Conservation (phyloP, 768 basidiomycete genomes). For the Mycena latifolia region DNA sequence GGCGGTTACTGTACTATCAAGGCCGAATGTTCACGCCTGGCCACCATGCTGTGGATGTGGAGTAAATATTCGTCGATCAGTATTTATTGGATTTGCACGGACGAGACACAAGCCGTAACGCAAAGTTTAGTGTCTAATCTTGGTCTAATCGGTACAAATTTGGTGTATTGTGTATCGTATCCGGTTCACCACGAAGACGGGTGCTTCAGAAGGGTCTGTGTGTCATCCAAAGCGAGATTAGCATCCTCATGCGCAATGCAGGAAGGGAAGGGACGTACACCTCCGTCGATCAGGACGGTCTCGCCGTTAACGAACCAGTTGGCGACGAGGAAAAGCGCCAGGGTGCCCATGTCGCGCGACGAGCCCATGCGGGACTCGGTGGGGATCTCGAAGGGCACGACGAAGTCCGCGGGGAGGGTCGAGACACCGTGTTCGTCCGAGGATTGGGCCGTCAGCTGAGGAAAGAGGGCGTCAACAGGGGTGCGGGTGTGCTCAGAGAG, state of each 20-base stretch:
- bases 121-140: too few relatives aligned
- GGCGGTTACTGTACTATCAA: too few relatives aligned
- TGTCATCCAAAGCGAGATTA: neutral
- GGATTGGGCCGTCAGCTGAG: conserved; percentile 45
- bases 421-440: conserved; percentile 42
- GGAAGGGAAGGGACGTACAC: conserved; percentile 47
- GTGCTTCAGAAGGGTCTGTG: conserved; percentile 52
- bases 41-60: too few relatives aligned
- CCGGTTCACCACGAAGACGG: conserved; percentile 53
- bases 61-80: too few relatives aligned
- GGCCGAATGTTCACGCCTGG: too few relatives aligned
- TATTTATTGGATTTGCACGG: too few relatives aligned
- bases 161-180: too few relatives aligned
- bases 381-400: conserved; percentile 49
- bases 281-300: conserved; percentile 62
- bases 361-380: conserved; percentile 49
- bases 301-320: conserved; percentile 64
- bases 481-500: neutral
- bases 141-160: too few relatives aligned
- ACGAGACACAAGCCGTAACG: too few relatives aligned
- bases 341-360: conserved; percentile 55
- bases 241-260: neutral
- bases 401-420: conserved; percentile 33
- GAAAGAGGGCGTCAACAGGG: neutral
- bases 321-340: conserved; percentile 57